These are phyloP conservation scores for Tetrahymena borealis DNA, from an alignment of 73 alveolate genomes.

Conservation along the genomic window DNA sequence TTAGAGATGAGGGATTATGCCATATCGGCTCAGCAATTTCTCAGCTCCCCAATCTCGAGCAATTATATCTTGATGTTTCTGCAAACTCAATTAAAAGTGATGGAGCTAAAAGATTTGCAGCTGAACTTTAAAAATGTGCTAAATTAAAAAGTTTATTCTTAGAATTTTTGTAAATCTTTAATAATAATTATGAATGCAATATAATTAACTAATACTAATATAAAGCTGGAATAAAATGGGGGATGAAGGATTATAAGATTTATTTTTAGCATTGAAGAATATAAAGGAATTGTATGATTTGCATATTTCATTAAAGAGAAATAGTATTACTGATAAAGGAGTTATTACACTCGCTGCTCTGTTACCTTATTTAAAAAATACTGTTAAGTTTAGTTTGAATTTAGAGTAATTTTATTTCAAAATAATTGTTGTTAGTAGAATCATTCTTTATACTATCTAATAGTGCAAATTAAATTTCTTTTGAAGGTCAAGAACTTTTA, in stretches of 20 bases:
- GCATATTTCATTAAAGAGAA: not conserved
- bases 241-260: not conserved
- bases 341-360: not conserved
- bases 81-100: not conserved
- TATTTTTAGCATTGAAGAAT: not conserved
- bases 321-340: not conserved
- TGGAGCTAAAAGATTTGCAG: not conserved
- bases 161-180: not conserved
- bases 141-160: not conserved
- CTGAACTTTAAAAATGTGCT: not conserved
- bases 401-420: not conserved
- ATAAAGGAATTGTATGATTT: not conserved
- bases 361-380: not conserved
- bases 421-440: not conserved
- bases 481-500: not conserved
- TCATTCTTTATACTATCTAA: not conserved
- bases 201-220: not conserved
- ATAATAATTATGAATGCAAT: not conserved
- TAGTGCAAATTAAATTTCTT: not conserved
- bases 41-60: not conserved
- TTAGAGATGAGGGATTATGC: not conserved
- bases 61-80: not conserved
- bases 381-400: not conserved
- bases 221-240: not conserved
- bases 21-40: not conserved